phyloP scores from a whole-genome alignment of 768 basidiomycete species.

The Hydnum rufescens region DNA sequence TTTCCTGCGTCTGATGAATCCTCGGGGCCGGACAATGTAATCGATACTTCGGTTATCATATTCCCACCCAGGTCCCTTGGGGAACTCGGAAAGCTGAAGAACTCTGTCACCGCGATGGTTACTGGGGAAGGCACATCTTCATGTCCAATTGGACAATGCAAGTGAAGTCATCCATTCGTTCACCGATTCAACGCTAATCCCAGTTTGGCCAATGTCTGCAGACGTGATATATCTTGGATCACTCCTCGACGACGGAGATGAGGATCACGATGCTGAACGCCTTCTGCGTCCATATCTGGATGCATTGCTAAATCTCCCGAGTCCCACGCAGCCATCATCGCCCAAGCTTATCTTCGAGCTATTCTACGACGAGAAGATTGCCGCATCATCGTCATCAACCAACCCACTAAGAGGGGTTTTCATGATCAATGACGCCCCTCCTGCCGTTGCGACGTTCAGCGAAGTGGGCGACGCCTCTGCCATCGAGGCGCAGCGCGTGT shows the following conservation, averaged over 20 bases:
- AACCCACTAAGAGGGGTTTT: neutral
- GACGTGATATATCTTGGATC: constrained; percentile 24
- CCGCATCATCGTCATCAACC: neutral
- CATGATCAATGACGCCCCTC: constrained; percentile 13
- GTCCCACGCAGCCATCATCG: constrained; percentile 3
- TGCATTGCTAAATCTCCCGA: constrained; percentile 20
- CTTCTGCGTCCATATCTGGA: constrained; percentile 39
- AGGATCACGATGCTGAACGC: constrained; percentile 19
- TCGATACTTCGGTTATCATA: constrained; percentile 50
- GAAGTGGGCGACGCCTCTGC: constrained; percentile 40
- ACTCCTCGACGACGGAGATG: neutral
- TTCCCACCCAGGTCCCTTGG: constrained; percentile 48
- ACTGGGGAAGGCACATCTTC: constrained; percentile 58
- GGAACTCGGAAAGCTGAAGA: constrained; percentile 7
- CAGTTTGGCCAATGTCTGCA: constrained; percentile 29
- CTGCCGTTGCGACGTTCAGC: constrained; percentile 22
- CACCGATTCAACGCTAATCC: constrained; percentile 3
- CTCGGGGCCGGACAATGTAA: neutral
- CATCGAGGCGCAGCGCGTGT: constrained; percentile 34
- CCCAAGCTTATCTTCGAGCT: constrained; percentile 18
- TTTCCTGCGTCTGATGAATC: neutral
- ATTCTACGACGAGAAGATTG: constrained; percentile 32
- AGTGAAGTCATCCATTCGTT: constrained; percentile 15
- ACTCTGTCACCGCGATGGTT: constrained; percentile 41
- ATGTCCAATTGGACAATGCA: constrained; percentile 55